phyloP scores from a whole-genome alignment of 306 rosid genomes.

The Boehmeria nivea region DNA sequence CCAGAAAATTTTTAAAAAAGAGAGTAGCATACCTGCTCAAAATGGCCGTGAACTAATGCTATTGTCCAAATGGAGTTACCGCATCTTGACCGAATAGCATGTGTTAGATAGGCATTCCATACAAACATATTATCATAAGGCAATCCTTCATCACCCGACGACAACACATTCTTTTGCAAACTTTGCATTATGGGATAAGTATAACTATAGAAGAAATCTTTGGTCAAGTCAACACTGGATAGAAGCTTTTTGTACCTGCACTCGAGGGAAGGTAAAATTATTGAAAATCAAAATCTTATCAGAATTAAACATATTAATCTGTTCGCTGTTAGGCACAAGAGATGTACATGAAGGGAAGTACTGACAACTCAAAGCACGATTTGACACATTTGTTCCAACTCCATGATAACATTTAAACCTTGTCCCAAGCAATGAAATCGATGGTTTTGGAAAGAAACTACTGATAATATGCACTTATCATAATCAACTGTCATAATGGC shows the following conservation, averaged over 20 bases:
- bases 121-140: constrained; percentile 85
- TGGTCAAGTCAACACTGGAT: constrained; percentile 88
- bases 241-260: constrained; percentile 87
- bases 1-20: not conserved
- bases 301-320: not conserved
- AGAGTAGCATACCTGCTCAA: constrained; percentile 64
- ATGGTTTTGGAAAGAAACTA: too few species aligned
- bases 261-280: constrained; percentile 5
- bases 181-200: constrained; percentile 97
- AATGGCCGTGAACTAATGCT: constrained; percentile 93
- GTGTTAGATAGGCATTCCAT: constrained; percentile 91
- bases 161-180: constrained; percentile 69
- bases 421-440: too few species aligned
- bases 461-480: not conserved
- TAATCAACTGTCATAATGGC: not conserved
- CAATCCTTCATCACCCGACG: constrained; percentile 53
- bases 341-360: not conserved
- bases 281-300: not conserved
- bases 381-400: too few species aligned
- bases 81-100: constrained; percentile 82
- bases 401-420: too few species aligned
- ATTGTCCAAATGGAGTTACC: constrained; percentile 86
- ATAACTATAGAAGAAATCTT: constrained; percentile 91
- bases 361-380: not conserved
- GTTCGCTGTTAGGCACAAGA: too few species aligned